Evolutionary conservation across 192 early-diverging fungal genomes (phyloP), one percentile per base, ranked within the genome.

Genomic region (Podila clonocystis): DNA sequence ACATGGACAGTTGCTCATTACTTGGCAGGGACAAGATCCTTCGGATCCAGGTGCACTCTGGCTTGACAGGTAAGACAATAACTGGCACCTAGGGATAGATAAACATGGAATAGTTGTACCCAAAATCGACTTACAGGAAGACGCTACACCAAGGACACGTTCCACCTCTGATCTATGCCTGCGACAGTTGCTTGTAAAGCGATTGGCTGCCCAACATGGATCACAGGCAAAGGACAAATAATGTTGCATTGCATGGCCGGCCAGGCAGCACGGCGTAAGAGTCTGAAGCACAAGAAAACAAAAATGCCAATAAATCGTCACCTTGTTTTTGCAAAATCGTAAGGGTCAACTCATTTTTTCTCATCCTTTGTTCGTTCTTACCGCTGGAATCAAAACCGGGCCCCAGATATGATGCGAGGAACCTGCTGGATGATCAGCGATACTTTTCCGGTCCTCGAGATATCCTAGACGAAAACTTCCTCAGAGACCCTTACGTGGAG

Each of bases 331-430:
- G 8, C 22, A 61, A 9, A 3, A 50, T 29, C 45, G 29, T 29
- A 12, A 20, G 29, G 15, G 11, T 58, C 34, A 22, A 15, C 50
- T 58, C 22, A 36, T 19, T 41, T 30, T 22, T 50, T 15, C 33
- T 59, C 20, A 15, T 19, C 24, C 34, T 36, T 59, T 33, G 52
- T 28, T 33, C 7, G 33, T 3, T 33, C 33, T 48, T 60, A 17
- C 22, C 15, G 9, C 50, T 50, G 8, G 4, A 4, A 57, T 38
- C 28, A 55, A 22, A 24, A 30, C 9, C 31, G 49, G 33, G 24
- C n/a, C 34, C 34, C 61, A 93, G 91, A 83, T 93, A 88, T 62
- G 91, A 93, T 71, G 86, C 82, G 22, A 73, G 91, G 41, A 91
- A 93, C 57, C 55, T 93, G 6, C 69, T 91, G 24, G 86, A 91